Percentiles rank a stretch among this genome's conserved stretches.
These are phyloP conservation scores for Penicillium rolfsii DNA, from an alignment of 2,329 filamentous ascomycete genomes.

Conservation along the genomic window DNA sequence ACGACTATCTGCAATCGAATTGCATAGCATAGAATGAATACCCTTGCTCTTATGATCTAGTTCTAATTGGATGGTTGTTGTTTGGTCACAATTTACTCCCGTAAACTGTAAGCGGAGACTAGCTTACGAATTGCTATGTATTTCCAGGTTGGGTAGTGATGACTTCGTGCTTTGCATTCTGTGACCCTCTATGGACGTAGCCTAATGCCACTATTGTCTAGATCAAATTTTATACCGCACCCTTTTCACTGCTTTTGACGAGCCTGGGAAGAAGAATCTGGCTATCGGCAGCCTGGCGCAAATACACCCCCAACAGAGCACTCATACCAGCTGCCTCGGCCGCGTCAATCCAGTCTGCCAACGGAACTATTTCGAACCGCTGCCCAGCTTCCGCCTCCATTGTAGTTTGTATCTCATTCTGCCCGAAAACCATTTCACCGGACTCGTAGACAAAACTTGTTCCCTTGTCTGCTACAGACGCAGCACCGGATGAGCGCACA, in stretches of 20 bases:
- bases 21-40: background rate
- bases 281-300: constrained; percentile 21
- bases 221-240: background rate
- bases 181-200: background rate
- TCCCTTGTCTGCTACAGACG: background rate
- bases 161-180: background rate
- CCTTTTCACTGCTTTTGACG: constrained; percentile 12
- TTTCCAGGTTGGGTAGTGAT: background rate
- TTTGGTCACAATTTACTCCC: background rate
- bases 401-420: constrained; percentile 22
- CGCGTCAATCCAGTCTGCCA: constrained; percentile 22
- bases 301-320: constrained; percentile 22
- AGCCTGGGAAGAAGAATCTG: constrained; percentile 24
- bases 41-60: background rate
- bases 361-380: constrained; percentile 17
- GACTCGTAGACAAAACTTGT: constrained; percentile 17
- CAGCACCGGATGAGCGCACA: constrained; percentile 12
- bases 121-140: background rate
- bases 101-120: background rate
- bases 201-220: background rate
- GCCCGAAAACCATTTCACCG: constrained; percentile 22
- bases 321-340: constrained; percentile 29
- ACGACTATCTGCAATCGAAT: background rate
- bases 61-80: background rate
- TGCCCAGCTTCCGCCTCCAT: constrained; percentile 19